Base-by-base conservation (phyloP, 805 yeast species). In the Huiozyma naganishii region DNA sequence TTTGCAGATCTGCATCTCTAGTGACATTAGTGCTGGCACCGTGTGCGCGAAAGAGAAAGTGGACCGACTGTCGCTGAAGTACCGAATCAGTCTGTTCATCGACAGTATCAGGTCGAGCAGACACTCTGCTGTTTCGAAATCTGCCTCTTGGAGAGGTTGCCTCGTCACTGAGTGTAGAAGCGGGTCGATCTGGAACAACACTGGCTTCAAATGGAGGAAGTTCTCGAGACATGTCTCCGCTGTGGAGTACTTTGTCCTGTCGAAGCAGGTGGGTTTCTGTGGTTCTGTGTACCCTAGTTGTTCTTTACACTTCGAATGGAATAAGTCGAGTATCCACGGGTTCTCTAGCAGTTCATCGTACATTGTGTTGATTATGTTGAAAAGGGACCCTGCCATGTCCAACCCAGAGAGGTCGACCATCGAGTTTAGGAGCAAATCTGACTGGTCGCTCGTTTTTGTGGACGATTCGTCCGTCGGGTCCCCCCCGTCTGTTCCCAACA, bases 311-410 rank as follows among this genome's bases (percentile, higher is more conserved):
- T 17, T 17, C 5, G 33, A 8, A 27, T 46, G 35, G 32, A 51
- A 51, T 43, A 43, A 47, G 27, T 48, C 52, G 29, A 52, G 39
- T 43, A 41, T 41, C 54, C 53, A 49, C 29, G 53, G 49, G 41
- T 49, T 45, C 12, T 41, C 9, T 12, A 29, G 12, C 7, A 52
- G 37, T 28, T 46, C 52, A 23, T 46, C 45, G 30, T 49, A 47
- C 27, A 49, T 41, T 4, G 23, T 33, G 28, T 45, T 42, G 28
- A 52, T 52, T n/a, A 39, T 47, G 17, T 39, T 29, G 33, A 52
- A 51, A 6, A 52, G 43, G n/a, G 54, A 39, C 8, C 23, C 17
- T n/a, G 45, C 13, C 9, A 41, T 37, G 12, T 51, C 38, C 11
- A 41, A 27, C 27, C 42, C 32, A 7, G 45, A 37, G 7, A 52